These are phyloP conservation scores for Oryza longistaminata DNA, from an alignment of 176 grass and related monocot genomes.

Conservation along the genomic window DNA sequence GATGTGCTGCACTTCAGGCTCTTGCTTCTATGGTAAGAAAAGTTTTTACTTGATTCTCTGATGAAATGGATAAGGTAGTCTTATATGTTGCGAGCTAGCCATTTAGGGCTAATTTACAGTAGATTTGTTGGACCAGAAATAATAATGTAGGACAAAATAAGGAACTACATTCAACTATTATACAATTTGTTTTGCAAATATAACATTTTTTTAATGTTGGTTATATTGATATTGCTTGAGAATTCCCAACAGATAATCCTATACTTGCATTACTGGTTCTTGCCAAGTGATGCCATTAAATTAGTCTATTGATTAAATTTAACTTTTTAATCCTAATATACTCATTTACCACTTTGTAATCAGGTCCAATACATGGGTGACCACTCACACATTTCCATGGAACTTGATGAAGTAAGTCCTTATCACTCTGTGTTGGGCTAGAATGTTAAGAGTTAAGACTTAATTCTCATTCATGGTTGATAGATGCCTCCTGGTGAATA, in stretches of 20 bases:
- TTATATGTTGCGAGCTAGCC: neutral
- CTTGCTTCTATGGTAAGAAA: constrained; percentile 87
- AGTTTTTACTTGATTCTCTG: constrained; percentile 29
- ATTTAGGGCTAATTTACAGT: constrained; percentile 2
- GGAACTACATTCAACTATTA: neutral
- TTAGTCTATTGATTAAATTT: neutral
- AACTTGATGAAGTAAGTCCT: constrained; percentile 87
- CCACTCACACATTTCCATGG: constrained; percentile 88
- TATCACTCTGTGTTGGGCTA: constrained; percentile 23
- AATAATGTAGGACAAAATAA: neutral
- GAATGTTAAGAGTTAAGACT: neutral
- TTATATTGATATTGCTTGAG: constrained; percentile 15
- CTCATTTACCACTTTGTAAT: constrained; percentile 39
- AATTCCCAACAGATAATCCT: constrained; percentile 14
- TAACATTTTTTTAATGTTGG: neutral
- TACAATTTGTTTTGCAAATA: constrained; percentile 1
- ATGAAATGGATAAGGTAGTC: neutral
- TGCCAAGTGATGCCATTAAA: constrained; percentile 6
- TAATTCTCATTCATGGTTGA: constrained; percentile 12
- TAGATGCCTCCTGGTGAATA: constrained; percentile 1
- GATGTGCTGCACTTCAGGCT: constrained; percentile 78
- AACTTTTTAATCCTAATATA: constrained; percentile 33
- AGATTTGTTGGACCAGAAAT: neutral
- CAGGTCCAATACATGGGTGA: constrained; percentile 95
- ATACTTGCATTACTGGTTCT: neutral